Evolutionary conservation across 2,329 filamentous ascomycete species (phyloP).

Genomic region (Aquanectria penicillioides): DNA sequence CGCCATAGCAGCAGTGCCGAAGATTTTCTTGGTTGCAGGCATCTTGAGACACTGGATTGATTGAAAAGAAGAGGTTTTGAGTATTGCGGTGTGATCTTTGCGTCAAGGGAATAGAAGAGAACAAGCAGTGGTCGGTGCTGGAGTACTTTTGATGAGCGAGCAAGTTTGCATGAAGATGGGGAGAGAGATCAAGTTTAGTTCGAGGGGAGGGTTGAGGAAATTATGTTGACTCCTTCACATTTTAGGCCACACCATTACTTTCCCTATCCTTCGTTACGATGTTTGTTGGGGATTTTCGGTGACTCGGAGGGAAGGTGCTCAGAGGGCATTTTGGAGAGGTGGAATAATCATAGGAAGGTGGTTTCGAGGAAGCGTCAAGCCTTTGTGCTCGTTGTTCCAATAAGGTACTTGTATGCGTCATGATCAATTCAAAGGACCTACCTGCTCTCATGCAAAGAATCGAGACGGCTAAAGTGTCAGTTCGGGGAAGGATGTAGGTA

Average conservation of each 20-base stretch:
- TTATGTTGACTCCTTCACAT: neutral
- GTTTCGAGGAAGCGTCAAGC: too few species aligned
- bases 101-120: neutral
- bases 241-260: neutral
- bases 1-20: conserved; percentile 33
- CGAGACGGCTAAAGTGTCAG: too few species aligned
- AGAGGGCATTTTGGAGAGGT: too few species aligned
- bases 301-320: neutral
- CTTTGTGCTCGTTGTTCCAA: too few species aligned
- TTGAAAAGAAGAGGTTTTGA: neutral
- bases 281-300: neutral
- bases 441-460: too few species aligned
- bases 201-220: neutral
- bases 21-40: conserved; percentile 36
- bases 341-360: too few species aligned
- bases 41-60: conserved; percentile 27
- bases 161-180: neutral
- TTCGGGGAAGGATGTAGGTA: too few species aligned
- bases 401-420: too few species aligned
- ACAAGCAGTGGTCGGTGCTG: neutral
- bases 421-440: too few species aligned
- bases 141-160: too few species aligned
- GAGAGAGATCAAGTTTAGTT: neutral
- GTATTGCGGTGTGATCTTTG: neutral
- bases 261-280: neutral